Evolutionary conservation across 2,329 filamentous ascomycete genomes (phyloP).

Genomic region (Chlorencoelia australis): DNA sequence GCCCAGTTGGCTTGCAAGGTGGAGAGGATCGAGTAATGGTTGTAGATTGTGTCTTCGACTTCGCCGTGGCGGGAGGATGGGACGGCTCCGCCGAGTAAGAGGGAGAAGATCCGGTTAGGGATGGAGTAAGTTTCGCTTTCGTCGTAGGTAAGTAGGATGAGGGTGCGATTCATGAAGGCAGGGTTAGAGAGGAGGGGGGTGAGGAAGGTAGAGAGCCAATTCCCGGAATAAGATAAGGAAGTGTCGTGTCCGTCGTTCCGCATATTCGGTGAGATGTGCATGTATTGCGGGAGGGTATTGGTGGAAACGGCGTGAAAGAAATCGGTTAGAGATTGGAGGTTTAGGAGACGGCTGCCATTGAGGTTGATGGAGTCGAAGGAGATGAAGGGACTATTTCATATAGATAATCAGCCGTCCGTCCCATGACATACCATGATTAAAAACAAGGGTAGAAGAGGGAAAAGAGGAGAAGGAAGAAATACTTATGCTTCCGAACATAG

Average conservation of each 20-base stretch:
- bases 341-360: constrained; percentile 39
- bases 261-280: constrained; percentile 54
- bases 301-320: constrained; percentile 49
- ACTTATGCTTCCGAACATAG: constrained; percentile 27
- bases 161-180: constrained; percentile 42
- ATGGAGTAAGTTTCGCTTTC: constrained; percentile 42
- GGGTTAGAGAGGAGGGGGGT: constrained; percentile 40
- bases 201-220: constrained; percentile 43
- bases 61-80: constrained; percentile 38
- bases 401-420: not conserved
- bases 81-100: constrained; percentile 46
- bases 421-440: not conserved
- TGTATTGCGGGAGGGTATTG: constrained; percentile 52
- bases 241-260: constrained; percentile 55
- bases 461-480: constrained; percentile 4
- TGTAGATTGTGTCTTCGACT: constrained; percentile 40
- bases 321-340: constrained; percentile 51
- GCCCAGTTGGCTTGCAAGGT: constrained; percentile 35
- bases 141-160: constrained; percentile 49
- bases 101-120: constrained; percentile 43
- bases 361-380: constrained; percentile 45
- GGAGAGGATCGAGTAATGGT: constrained; percentile 35
- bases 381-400: constrained; percentile 29
- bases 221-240: constrained; percentile 39
- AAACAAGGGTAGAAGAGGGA: no score